These are phyloP conservation scores for Pseudophaeomoniella oleicola DNA, from an alignment of 2,329 filamentous ascomycete species.

Conservation along the genomic window DNA sequence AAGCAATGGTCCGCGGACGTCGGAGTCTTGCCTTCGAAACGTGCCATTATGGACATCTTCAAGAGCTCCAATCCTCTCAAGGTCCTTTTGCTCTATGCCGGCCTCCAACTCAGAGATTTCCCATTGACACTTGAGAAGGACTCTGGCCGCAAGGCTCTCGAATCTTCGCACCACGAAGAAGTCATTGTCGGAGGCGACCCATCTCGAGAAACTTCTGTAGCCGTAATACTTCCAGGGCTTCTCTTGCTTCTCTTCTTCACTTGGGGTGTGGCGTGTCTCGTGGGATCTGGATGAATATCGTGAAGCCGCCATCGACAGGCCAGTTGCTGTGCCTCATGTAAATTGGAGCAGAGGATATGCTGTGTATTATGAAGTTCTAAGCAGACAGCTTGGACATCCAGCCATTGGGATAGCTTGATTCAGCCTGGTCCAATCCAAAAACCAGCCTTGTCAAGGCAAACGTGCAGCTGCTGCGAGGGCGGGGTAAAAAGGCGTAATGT, in stretches of 20 bases:
- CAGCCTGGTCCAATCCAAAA: neutral
- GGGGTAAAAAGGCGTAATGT: no score
- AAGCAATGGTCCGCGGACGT: neutral
- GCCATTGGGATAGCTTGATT: neutral
- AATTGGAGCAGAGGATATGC: neutral
- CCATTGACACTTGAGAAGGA: constrained; percentile 13
- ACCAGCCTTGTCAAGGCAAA: neutral
- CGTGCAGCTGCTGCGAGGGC: neutral
- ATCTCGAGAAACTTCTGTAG: constrained; percentile 13
- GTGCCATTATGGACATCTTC: constrained; percentile 2
- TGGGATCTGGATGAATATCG: neutral
- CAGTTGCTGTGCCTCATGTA: neutral
- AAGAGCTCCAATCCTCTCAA: constrained; percentile 1
- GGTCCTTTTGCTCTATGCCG: constrained; percentile 1
- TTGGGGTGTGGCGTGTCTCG: neutral
- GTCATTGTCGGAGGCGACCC: constrained; percentile 17
- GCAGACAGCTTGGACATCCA: neutral
- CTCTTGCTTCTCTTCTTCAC: neutral
- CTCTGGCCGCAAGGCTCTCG: constrained; percentile 11
- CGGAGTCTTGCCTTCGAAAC: constrained; percentile 2
- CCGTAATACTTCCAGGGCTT: constrained; percentile 8
- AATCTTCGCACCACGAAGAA: constrained; percentile 17
- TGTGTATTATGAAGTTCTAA: neutral
- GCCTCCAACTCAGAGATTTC: constrained; percentile 7
- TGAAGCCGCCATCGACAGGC: neutral